Evolutionary conservation across 768 basidiomycete genomes (phyloP), one percentile per base, ranked within the genome.

Genomic region (Stropharia rugosoannulata): DNA sequence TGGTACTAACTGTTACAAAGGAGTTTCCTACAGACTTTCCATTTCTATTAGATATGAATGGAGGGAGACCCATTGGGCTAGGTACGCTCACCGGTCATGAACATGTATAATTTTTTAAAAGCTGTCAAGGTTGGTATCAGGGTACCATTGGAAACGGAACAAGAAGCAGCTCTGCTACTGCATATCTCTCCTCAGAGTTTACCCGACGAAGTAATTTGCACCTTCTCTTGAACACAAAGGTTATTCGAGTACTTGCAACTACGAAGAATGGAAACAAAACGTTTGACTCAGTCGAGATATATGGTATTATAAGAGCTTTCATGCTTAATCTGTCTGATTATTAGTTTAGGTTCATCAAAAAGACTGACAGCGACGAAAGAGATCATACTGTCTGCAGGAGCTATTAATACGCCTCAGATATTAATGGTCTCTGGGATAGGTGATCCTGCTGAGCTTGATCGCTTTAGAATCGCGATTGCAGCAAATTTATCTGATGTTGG

Each of bases 371-470:
- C 83, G 0, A 65, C 60, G 54, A 81, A 80, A 57, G 85, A 87
- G 60, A 71, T 87, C 51, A 74, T 87, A 13, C 61, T 87, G 5
- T 67, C 69, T 0, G 72, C 71, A 15, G 77, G 77, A 1, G 43
- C 70, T 2, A 60, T 76, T 40, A 72, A 70, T 6, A 75, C 75
- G 2, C 71, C 75, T 0, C 69, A 72, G 2, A 66, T 77, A 29
- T 63, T 75, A 5, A 59, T 71, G 45, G 65, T 69, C 22, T 74
- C 72, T 11, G 75, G 75, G 32, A 73, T 78, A 18, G 75, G 76
- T 12, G 61, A 65, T 41, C 54, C 49, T 9, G 32, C 35, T 27
- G 62, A 64, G 13, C 65, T 75, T 1, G 47, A 35, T 12, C 39
- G 42, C 2, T 16, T 71, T 16, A 67, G 65, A 4, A 69, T 75